phyloP scores from a whole-genome alignment of 306 rosid genomes.

The Pterocarpus santalinus region DNA sequence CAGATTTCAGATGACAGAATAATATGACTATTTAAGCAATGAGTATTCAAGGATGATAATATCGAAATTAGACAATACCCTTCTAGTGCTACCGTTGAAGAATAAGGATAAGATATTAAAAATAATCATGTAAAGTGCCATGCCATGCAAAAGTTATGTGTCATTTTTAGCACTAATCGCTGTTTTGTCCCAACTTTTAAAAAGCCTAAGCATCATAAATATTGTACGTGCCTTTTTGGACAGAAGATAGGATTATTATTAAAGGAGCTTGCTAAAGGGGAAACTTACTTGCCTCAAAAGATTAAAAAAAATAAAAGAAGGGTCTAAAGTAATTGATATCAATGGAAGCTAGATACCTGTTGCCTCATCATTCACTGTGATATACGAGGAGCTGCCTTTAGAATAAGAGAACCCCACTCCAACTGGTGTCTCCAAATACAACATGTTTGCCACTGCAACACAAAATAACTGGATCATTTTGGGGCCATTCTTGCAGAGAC shows the following conservation, averaged over 20 bases:
- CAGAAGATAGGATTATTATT: slow-evolving; percentile 30
- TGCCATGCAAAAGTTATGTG: slow-evolving; percentile 31
- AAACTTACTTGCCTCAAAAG: slow-evolving; percentile 41
- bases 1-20: slow-evolving; percentile 48
- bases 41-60: slow-evolving; percentile 10
- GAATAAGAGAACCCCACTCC: slow-evolving; percentile 81
- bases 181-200: slow-evolving; percentile 48
- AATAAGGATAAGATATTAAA: not conserved
- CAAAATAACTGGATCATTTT: slow-evolving; percentile 28
- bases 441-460: slow-evolving; percentile 68
- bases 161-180: slow-evolving; percentile 33
- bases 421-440: slow-evolving; percentile 75
- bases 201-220: slow-evolving; percentile 43
- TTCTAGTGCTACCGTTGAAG: slow-evolving; percentile 4
- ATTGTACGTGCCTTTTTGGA: slow-evolving; percentile 40
- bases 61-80: not conserved
- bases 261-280: slow-evolving; percentile 46
- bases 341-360: slow-evolving; percentile 62
- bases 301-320: slow-evolving; percentile 29
- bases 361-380: slow-evolving; percentile 55
- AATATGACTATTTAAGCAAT: slow-evolving; percentile 3
- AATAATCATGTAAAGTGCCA: slow-evolving; percentile 30
- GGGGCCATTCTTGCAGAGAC: not conserved
- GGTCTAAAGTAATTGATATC: slow-evolving; percentile 33
- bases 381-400: slow-evolving; percentile 50